Evolutionary conservation across 75 land plant species (phyloP), one percentile per base, ranked within the genome.

Genomic region (Picea sitchensis): DNA sequence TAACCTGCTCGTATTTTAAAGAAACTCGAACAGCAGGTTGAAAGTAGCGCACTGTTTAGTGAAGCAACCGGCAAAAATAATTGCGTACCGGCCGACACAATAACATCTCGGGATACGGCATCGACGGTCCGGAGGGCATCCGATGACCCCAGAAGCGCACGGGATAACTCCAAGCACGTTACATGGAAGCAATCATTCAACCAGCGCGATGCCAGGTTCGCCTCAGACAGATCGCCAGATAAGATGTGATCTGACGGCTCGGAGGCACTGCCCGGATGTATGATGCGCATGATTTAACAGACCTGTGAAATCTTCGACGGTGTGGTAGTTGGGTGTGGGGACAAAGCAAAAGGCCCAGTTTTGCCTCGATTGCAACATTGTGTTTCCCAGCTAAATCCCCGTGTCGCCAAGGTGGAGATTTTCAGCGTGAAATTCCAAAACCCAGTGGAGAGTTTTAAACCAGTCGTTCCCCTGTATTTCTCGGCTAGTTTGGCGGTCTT

Each of bases 271-370:
- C 73, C 51, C 9, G 73, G 6, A 2, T 14, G 11, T 17, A 0
- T 30, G 51, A 38, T 69, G 73, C 59, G 76, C 21, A 79, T 15
- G 58, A 54, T 14, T 21, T 76, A 84, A 81, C 79, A 96, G 44
- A 18, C 17, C 23, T 7, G 1, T 41, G 51, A 38, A 34, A 69
- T 41, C 38, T 36, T 14, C 14, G 69, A 1, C 17, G 8, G 21
- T 47, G 34, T 18, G 73, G 47, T 69, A 38, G 51, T 3, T 69
- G 9, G 18, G 14, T 18, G 51, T 38, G 73, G 51, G 73, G 51
- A 34, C 73, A 18, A 41, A 41, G 5, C 47, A 41, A 41, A 41
- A 41, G 47, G 47, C 5, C 47, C 47, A 41, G 3, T 41, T 41
- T 41, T 0, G 5, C 47, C 47, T 41, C 47, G 47, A 41, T 41